Conservation (phyloP, 495 filamentous ascomycete species). For the Penicillium silybi region DNA sequence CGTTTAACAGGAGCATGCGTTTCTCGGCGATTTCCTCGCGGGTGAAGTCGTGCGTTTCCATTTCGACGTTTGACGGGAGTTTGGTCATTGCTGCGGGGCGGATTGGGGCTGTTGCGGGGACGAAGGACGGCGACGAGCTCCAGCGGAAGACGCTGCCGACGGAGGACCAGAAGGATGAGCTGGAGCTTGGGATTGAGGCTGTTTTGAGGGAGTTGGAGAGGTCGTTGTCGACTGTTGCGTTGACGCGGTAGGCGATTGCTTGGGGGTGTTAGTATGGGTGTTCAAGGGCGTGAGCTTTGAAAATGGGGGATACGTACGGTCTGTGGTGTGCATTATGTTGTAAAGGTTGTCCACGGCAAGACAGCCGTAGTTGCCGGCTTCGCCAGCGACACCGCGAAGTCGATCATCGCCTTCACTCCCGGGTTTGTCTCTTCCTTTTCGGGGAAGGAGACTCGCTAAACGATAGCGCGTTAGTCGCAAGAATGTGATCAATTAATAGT, state of each 20-base stretch:
- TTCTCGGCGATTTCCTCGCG: conserved; percentile 90
- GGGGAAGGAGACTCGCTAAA: conserved; percentile 68
- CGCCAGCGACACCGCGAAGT: conserved; percentile 64
- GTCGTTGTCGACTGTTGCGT: conserved; percentile 77
- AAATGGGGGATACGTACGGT: conserved; percentile 36
- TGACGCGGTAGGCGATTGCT: conserved; percentile 86
- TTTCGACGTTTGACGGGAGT: conserved; percentile 84
- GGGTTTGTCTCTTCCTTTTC: conserved; percentile 69
- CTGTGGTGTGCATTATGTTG: conserved; percentile 74
- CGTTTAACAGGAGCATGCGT: conserved; percentile 81
- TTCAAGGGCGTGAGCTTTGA: background rate
- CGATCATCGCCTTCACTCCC: conserved; percentile 63
- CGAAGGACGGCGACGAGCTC: conserved; percentile 24
- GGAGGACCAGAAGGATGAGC: conserved; percentile 61
- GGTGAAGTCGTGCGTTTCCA: conserved; percentile 93
- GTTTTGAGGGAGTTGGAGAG: conserved; percentile 73
- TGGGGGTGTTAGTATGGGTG: conserved; percentile 45
- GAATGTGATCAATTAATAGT: background rate
- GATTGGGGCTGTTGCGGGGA: conserved; percentile 16
- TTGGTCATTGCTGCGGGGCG: conserved; percentile 51
- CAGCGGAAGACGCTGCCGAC: conserved; percentile 62
- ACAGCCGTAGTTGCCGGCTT: conserved; percentile 79
- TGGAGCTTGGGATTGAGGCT: conserved; percentile 71
- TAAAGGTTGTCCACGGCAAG: conserved; percentile 94
- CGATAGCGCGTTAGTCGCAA: background rate